Base-by-base conservation (phyloP, 495 filamentous ascomycete species). In the Pseudoneurospora amorphoporcata region DNA sequence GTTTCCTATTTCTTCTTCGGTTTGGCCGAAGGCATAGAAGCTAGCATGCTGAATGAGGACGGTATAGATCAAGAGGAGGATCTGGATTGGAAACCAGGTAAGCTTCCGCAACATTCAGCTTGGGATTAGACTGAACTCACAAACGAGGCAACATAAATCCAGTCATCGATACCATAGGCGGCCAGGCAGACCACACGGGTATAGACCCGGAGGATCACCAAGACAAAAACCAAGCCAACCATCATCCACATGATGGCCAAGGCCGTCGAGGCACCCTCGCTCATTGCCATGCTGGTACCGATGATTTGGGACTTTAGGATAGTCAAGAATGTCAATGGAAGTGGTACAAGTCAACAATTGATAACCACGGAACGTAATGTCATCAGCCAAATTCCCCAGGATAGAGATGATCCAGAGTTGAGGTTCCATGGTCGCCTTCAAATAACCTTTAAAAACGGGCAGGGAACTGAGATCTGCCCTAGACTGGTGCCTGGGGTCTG, bases 101-200 rank as follows among this genome's bases (percentile, higher is more conserved):
- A 69, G 35, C 9, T 29, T 37, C 23, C 6, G 35, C 45, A n/a
- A 14, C 5, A 29, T 61, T 5, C 29, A 17, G 2, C 0, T 61
- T 61, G 2, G 6, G 0, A 16, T 61, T 14, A 17, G 14, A 61
- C 1, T 61, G 53, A 61, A 35, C 53, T 61, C 53, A 61, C 53
- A 29, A 75, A 75, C 10, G 75, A 73, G 4, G 73, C 69, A 41
- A 75, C 37, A 70, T 81, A 81, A 72, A 81, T 76, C 69, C 80
- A 75, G 71, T 81, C 80, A 69, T 81, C 80, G 4, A 74, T 69
- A 72, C 80, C 80, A 69, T 79, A 74, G 23, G 78, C 78, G 14
- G 74, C 75, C 8, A 79, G 43, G 73, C 75, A 78, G 37, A 77
- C 74, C 69, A 79, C 70, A 19, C 80, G 78, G 4, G 79, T 80